phyloP scores from a whole-genome alignment of 441 rosid genomes.

The Aleurites moluccanus region DNA sequence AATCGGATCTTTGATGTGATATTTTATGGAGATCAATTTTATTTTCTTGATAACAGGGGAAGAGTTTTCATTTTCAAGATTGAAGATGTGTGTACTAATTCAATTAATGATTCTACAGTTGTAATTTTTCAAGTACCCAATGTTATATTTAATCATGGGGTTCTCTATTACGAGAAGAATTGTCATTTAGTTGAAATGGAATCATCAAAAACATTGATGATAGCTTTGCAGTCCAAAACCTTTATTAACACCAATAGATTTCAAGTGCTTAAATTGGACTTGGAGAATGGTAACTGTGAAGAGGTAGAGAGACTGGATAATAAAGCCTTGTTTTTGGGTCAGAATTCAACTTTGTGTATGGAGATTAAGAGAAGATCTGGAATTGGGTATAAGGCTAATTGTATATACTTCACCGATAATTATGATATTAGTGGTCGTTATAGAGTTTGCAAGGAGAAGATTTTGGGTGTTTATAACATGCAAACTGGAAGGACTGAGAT shows the following conservation, averaged over 20 bases:
- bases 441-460: neutral
- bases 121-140: too few species aligned
- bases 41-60: neutral
- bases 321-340: neutral
- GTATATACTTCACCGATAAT: neutral
- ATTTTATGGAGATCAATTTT: neutral
- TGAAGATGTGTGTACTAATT: neutral
- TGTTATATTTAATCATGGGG: too few species aligned
- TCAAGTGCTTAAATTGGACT: neutral
- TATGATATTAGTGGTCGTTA: neutral
- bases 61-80: neutral
- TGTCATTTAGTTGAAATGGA: neutral
- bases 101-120: neutral
- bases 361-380: neutral
- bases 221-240: neutral
- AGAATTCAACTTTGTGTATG: neutral
- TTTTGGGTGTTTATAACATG: neutral
- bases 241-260: neutral
- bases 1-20: neutral
- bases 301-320: neutral
- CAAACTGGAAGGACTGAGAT: neutral
- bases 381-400: neutral
- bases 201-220: neutral
- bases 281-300: neutral
- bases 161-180: too few species aligned